Base-by-base conservation (phyloP, 2,329 filamentous ascomycete species). In the Penicillium sp. region DNA sequence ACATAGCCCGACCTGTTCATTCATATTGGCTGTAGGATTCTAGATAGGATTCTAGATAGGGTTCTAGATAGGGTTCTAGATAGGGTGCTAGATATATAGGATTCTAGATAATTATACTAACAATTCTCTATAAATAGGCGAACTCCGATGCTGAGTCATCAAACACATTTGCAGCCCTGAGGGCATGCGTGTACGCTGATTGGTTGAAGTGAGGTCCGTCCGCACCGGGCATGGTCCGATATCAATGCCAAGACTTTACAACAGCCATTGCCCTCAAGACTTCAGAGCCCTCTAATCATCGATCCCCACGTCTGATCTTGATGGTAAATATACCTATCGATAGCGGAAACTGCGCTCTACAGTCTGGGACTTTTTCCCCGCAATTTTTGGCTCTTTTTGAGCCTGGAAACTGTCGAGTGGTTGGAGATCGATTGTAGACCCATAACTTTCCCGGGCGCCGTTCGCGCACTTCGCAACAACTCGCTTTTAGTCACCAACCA, bases 291-390 rank as follows among this genome's bases (percentile, higher is more conserved):
- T 34, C 21, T 50, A 42, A 3, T 16, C 7, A 4, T 8, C 21
- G n/a, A 4, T 12, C 9, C 21, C 12, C 2, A 4, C 4, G 10
- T 29, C n/a, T 18, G 15, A 50, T 38, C 6, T 15, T 1, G 9
- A 2, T 29, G 29, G 21, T 25, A 50, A n/a, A 15, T 31, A 39
- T 52, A 52, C 2, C 34, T 32, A 46, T 52, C 50, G 50, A 52
- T 39, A 39, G 41, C 27, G 3, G 3, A 4, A 2, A 3, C 1
- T 4, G 25, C 27, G 41, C 6, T 46, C 34, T 39, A 46, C n/a
- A 39, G 3, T 9, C 1, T 18, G 9, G 8, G 3, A 3, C 0
- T 29, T 3, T 47, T 38, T 1, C 12, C 2, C 1, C 15, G 16
- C 1, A 3, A 2, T 38, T 21, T 21, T 29, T 1, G 3, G 5